Base-by-base conservation (phyloP, 768 basidiomycete genomes). In the Brasilioporus rufonigricans region DNA sequence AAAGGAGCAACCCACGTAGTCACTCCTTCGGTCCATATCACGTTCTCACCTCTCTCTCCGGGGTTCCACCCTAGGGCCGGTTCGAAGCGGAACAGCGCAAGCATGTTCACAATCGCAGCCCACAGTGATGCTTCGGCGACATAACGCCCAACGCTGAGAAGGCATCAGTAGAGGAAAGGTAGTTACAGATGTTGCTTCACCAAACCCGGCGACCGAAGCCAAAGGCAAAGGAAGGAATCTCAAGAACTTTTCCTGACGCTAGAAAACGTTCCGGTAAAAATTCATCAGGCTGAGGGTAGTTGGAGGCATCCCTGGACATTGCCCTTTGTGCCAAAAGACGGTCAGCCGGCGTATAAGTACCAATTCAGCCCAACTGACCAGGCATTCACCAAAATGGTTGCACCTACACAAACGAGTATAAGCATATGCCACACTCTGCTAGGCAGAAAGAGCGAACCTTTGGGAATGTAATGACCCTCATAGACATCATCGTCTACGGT, bases 391-490 rank as follows among this genome's bases (percentile, higher is more conserved):
- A 52, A 35, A 31, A 49, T 2, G 6, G 52, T 55, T 13, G 59
- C 40, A 33, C 40, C 48, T 51, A 6, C 19, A 48, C 31, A 26
- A n/a, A 40, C 23, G 4, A 8, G 31, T n/a, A 41, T 48, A 5
- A 55, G 21, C 16, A 29, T 16, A 38, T 23, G 18, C n/a, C n/a
- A 5, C 8, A 29, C 2, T 4, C 3, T 19, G 18, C 21, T 16
- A 13, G 9, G 14, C 24, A 48, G 18, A 14, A 16, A 23, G 16
- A 14, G 9, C 14, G 23, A 35, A 52, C 50, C 50, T 55, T 74
- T 73, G 9, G 82, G 82, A 44, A 85, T 84, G 12, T 76, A 61
- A 51, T 79, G 78, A 8, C 23, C 14, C 32, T 35, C 19, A 33
- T 23, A 35, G 32, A 33, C 19, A n/a, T 46, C 77, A 45, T 76